Evolutionary conservation across 371 early-diverging fungal genomes (phyloP).

Genomic region (Lichtheimia ornata): DNA sequence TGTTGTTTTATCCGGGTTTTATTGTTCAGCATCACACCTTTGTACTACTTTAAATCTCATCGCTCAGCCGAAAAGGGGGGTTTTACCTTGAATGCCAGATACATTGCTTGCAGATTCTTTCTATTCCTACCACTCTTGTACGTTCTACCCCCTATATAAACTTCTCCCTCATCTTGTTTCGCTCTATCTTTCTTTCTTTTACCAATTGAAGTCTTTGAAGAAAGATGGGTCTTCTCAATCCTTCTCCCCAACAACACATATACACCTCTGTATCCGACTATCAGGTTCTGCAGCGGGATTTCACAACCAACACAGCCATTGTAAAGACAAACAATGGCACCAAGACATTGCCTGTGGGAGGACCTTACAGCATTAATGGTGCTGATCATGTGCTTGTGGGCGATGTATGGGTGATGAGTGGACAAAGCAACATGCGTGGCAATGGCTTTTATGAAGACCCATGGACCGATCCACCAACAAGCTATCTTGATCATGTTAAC

Average conservation of each 20-base stretch:
- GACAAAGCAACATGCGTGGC: conserved; percentile 54
- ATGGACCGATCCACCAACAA: not conserved
- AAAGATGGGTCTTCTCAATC: too few species aligned
- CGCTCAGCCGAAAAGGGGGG: too few species aligned
- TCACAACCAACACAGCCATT: conserved; percentile 15
- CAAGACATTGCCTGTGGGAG: conserved; percentile 22
- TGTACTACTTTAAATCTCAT: too few species aligned
- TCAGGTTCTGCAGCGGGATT: conserved; percentile 43
- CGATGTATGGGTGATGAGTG: conserved; percentile 49
- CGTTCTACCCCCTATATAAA: too few species aligned
- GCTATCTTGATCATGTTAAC: not conserved
- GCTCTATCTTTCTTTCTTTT: too few species aligned
- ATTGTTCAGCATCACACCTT: too few species aligned
- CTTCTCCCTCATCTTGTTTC: too few species aligned
- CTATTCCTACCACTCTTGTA: too few species aligned
- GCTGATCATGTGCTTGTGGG: conserved; percentile 35
- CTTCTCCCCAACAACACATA: not conserved
- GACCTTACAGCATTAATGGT: conserved; percentile 31
- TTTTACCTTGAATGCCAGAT: too few species aligned
- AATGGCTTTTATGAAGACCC: conserved; percentile 24
- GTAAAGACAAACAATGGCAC: conserved; percentile 15
- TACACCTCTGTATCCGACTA: conserved; percentile 15
- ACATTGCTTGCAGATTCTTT: too few species aligned
- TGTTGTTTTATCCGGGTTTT: too few species aligned
- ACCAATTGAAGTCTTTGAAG: too few species aligned